Conservation (phyloP, 139 green algal genomes). For the Astrephomene gubernaculifera region DNA sequence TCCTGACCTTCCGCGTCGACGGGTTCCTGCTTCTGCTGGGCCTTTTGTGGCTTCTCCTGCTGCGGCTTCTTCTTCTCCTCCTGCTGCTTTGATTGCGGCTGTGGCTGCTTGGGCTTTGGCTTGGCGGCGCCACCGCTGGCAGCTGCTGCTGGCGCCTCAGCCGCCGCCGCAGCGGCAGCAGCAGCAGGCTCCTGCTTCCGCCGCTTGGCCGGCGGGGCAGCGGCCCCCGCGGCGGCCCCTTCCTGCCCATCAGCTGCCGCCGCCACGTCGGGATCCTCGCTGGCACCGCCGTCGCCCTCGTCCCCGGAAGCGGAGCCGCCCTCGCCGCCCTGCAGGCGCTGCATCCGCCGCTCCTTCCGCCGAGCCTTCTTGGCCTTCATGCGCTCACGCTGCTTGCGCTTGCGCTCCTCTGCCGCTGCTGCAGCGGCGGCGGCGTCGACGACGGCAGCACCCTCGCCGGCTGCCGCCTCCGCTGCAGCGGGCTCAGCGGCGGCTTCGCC, state of each 20-base stretch:
- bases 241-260: not conserved
- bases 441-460: not conserved
- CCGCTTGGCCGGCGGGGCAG: not conserved
- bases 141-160: not conserved
- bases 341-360: constrained; percentile 15
- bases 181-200: not conserved
- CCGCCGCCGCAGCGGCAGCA: not conserved
- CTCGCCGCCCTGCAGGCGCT: not conserved
- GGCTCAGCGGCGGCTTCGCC: not conserved
- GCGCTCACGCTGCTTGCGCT: constrained; percentile 6
- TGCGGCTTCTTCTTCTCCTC: too few species aligned
- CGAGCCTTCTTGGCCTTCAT: constrained; percentile 32
- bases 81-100: too few species aligned
- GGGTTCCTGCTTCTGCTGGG: not conserved
- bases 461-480: not conserved
- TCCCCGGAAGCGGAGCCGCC: not conserved
- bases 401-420: constrained; percentile 9
- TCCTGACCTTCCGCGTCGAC: not conserved
- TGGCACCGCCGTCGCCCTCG: too few species aligned
- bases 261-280: not conserved
- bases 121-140: too few species aligned
- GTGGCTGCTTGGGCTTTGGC: too few species aligned
- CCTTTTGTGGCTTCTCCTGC: too few species aligned
- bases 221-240: not conserved
- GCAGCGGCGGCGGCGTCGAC: not conserved